Evolutionary conservation across 148 eudicot genomes (phyloP).

Genomic region (Chenopodium suecicum): DNA sequence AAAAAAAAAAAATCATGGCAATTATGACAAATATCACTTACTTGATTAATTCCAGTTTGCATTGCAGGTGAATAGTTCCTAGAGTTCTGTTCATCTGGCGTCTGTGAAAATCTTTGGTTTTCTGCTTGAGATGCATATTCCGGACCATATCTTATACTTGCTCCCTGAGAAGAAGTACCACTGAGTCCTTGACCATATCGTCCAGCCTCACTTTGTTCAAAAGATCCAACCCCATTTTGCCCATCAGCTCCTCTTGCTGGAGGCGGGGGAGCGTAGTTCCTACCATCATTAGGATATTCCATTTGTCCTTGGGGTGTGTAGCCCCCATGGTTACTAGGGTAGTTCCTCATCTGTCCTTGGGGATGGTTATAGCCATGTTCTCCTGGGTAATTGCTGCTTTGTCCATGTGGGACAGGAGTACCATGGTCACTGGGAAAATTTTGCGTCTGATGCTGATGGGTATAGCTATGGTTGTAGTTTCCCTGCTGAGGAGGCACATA

Average conservation of each 20-base stretch:
- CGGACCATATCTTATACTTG: slow-evolving; percentile 18
- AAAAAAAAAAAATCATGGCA: too few relatives aligned
- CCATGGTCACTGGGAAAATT: slow-evolving; percentile 18
- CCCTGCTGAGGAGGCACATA: slow-evolving; percentile 34
- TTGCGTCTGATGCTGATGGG: slow-evolving; percentile 31
- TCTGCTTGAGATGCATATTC: slow-evolving; percentile 33
- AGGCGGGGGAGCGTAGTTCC: slow-evolving; percentile 27
- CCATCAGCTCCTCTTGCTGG: slow-evolving; percentile 41
- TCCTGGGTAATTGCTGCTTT: slow-evolving; percentile 17
- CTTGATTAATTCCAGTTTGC: slow-evolving; percentile 41
- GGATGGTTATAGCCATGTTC: slow-evolving; percentile 33
- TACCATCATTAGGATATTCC: slow-evolving; percentile 14
- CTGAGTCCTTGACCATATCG: slow-evolving; percentile 24
- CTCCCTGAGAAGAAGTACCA: slow-evolving; percentile 17
- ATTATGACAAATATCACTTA: slow-evolving; percentile 22
- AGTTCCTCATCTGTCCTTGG: slow-evolving; percentile 27
- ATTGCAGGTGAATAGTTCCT: slow-evolving; percentile 32
- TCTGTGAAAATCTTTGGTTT: slow-evolving; percentile 28
- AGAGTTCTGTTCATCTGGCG: slow-evolving; percentile 32
- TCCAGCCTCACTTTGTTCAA: slow-evolving; percentile 34
- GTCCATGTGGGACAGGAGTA: slow-evolving; percentile 23
- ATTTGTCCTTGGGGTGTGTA: slow-evolving; percentile 30
- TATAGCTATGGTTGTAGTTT: slow-evolving; percentile 33
- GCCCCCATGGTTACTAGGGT: slow-evolving; percentile 28
- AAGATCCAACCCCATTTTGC: slow-evolving; percentile 36